Evolutionary conservation across 257 asterid species (phyloP).

Genomic region (Eucommia ulmoides): DNA sequence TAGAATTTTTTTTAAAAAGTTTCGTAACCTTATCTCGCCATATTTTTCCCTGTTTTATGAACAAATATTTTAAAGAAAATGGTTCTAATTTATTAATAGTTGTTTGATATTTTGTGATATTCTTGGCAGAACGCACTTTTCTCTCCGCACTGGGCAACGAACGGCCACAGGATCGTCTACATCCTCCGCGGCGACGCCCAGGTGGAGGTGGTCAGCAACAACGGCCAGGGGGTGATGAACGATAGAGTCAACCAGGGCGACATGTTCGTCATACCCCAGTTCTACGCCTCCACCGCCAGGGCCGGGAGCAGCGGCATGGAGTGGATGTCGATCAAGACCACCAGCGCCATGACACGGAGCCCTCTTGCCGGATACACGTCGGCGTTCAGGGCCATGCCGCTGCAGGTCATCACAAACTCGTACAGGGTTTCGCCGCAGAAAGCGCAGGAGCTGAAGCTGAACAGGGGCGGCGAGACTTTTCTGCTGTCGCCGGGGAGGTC

Average conservation of each 20-base stretch:
- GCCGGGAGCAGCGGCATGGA: constrained; percentile 47
- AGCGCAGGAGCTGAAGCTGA: constrained; percentile 40
- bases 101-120: neutral
- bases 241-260: constrained; percentile 43
- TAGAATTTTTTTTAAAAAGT: neutral
- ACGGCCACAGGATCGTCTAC: constrained; percentile 45
- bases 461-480: constrained; percentile 44
- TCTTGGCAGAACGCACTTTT: constrained; percentile 33
- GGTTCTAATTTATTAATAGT: neutral
- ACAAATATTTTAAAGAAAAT: too few relatives aligned
- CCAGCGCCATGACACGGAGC: constrained; percentile 38
- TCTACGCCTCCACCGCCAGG: constrained; percentile 22
- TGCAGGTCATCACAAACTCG: constrained; percentile 40
- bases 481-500: constrained; percentile 34
- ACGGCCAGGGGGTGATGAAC: constrained; percentile 41
- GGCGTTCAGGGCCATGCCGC: constrained; percentile 51
- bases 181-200: constrained; percentile 55
- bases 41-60: neutral
- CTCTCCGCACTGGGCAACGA: constrained; percentile 44
- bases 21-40: neutral
- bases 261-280: constrained; percentile 71
- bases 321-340: constrained; percentile 53
- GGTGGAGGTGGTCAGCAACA: constrained; percentile 34
- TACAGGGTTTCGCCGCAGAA: constrained; percentile 42
- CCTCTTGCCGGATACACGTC: constrained; percentile 60